Evolutionary conservation across 1,139 yeast species (phyloP).

Genomic region (Candida glucosophila): DNA sequence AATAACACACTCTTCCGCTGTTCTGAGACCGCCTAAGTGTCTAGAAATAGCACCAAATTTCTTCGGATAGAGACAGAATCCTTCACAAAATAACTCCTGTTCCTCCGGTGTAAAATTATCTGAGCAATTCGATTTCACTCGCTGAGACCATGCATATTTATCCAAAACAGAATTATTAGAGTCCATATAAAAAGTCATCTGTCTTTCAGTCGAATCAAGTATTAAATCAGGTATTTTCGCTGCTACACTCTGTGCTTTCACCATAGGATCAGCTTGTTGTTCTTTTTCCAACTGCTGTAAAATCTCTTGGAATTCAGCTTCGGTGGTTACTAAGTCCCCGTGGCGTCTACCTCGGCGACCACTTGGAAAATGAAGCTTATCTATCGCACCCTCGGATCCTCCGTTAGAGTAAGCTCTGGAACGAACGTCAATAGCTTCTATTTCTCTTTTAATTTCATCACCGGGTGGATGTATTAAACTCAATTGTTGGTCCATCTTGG

Average conservation of each 20-base stretch:
- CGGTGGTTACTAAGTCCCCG: constrained; percentile 79
- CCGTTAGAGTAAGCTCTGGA: constrained; percentile 10
- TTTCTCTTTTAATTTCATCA: constrained; percentile 33
- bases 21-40: constrained; percentile 72
- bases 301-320: constrained; percentile 82
- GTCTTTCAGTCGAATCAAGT: constrained; percentile 53
- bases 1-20: constrained; percentile 80
- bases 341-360: constrained; percentile 55
- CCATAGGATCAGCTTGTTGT: constrained; percentile 73
- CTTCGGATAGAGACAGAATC: constrained; percentile 72
- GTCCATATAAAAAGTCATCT: constrained; percentile 44
- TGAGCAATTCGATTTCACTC: constrained; percentile 57
- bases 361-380: constrained; percentile 9
- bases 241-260: constrained; percentile 71
- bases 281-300: constrained; percentile 63
- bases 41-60: constrained; percentile 84
- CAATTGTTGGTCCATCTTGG: constrained; percentile 50
- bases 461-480: constrained; percentile 39
- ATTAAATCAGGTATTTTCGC: constrained; percentile 79
- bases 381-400: constrained; percentile 7
- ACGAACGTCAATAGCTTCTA: constrained; percentile 26
- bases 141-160: constrained; percentile 52
- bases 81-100: constrained; percentile 75
- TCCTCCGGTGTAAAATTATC: constrained; percentile 71
- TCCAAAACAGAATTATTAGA: constrained; percentile 66